These are phyloP conservation scores for Steccherinum ochraceum DNA, from an alignment of 768 basidiomycete genomes.

Conservation along the genomic window DNA sequence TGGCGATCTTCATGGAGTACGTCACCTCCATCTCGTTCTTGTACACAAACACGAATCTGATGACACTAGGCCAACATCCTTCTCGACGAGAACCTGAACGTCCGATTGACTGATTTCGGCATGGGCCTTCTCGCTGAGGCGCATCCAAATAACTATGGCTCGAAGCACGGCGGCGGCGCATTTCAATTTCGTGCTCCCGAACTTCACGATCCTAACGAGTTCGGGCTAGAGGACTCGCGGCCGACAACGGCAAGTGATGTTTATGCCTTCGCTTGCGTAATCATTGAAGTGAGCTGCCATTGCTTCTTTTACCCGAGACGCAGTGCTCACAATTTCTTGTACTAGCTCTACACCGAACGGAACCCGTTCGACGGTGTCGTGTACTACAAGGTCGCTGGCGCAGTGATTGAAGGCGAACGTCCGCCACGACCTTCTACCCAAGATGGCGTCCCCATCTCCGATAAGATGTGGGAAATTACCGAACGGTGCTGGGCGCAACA, in stretches of 20 bases:
- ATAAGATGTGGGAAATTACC: neutral
- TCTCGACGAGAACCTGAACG: neutral
- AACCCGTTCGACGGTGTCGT: neutral
- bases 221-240: neutral
- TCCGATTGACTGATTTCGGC: conserved; percentile 2
- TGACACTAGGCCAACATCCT: conserved; percentile 3
- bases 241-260: conserved; percentile 4
- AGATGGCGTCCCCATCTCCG: neutral
- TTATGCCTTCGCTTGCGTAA: conserved; percentile 7
- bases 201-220: conserved; percentile 1
- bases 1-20: conserved; percentile 3
- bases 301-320: no score
- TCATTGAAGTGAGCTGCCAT: conserved; percentile 4
- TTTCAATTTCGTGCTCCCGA: conserved; percentile 6
- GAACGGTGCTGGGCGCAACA: neutral
- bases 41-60: neutral
- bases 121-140: neutral
- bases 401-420: neutral
- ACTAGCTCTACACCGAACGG: neutral
- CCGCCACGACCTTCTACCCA: neutral
- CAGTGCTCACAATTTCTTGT: no score
- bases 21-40: neutral
- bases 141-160: neutral
- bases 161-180: neutral
- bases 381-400: neutral